Evolutionary conservation across 225 moss, liverwort and hornwort species (phyloP).

Genomic region (Neckera pumila): DNA sequence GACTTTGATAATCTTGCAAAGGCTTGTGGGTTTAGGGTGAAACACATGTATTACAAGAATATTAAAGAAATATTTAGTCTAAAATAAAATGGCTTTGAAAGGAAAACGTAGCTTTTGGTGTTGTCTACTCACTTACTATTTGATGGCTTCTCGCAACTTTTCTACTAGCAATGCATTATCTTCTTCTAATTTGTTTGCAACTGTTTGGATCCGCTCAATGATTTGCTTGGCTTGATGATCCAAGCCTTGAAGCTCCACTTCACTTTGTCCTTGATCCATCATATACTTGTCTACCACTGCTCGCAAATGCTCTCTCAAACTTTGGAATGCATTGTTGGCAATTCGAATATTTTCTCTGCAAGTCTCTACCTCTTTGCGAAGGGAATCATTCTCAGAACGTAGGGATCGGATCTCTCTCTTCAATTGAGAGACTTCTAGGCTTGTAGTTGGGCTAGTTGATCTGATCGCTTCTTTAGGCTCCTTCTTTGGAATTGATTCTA

Average conservation of each 20-base stretch:
- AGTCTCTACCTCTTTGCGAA: not conserved
- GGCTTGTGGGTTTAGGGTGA: not conserved
- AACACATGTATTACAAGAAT: not conserved
- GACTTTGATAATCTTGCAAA: not conserved
- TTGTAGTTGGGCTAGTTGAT: not conserved
- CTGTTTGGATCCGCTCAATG: constrained; percentile 10
- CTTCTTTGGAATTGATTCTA: not conserved
- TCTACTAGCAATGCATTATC: constrained; percentile 15
- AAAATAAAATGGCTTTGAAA: not conserved
- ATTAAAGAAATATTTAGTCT: not conserved
- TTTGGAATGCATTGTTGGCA: not conserved
- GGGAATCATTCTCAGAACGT: not conserved
- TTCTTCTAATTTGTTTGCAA: constrained; percentile 3
- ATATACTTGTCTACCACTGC: constrained; percentile 6
- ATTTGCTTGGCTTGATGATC: constrained; percentile 1
- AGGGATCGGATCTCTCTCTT: constrained; percentile 1
- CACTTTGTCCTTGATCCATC: not conserved
- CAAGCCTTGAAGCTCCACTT: constrained; percentile 10
- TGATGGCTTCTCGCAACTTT: constrained; percentile 9
- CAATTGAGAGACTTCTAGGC: constrained; percentile 1
- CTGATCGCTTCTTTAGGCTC: not conserved
- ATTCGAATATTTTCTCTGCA: not conserved
- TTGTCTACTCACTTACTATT: not conserved
- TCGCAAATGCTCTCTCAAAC: not conserved
- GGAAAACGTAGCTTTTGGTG: not conserved